Evolutionary conservation across 1,284 basidiomycete species (phyloP), one percentile per base, ranked within the genome.

Genomic region (Entoloma clypeatum): DNA sequence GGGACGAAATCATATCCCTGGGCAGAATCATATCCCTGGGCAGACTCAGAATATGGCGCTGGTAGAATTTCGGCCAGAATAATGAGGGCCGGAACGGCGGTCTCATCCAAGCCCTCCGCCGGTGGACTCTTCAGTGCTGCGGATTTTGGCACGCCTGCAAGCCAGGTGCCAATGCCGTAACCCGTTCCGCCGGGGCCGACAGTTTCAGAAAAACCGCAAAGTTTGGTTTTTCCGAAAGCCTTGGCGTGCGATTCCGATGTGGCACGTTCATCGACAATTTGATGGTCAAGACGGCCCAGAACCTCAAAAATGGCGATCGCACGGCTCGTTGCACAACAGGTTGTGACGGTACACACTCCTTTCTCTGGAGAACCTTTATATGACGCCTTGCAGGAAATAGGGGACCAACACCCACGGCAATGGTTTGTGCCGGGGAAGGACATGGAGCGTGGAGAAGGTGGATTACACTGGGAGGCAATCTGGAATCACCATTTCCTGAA

Each of bases 181-280:
- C 74, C 74, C n/a, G 72, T 75, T 3, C 74, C 73, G 7, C 72
- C 71, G 16, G 69, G 72, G 6, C 74, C 74, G 2, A 75, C 71
- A n/a, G n/a, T n/a, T 39, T 62, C 55, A 13, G 40, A 56, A 27
- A 39, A 43, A 3, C 39, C 35, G 2, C 32, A 30, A 14, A 39
- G 37, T 29, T 52, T 52, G 14, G 53, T 56, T 30, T 58, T 49
- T 18, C 58, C 56, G 1, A 63, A 48, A 7, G 58, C 57, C 31
- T 58, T 53, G 7, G 66, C 67, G 4, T 73, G 64, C 26, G 60
- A 58, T 10, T 67, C 61, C 7, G 69, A 60, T 3, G 54, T 63
- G 2, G 58, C 59, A 16, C 62, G 62, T 53, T 75, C 72, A 27
- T 57, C 57, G 4, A 74, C 52, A 45, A 65, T 69, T 21, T 68